Conservation (phyloP, 805 yeast species). For the Monosporozyma aquatica region DNA sequence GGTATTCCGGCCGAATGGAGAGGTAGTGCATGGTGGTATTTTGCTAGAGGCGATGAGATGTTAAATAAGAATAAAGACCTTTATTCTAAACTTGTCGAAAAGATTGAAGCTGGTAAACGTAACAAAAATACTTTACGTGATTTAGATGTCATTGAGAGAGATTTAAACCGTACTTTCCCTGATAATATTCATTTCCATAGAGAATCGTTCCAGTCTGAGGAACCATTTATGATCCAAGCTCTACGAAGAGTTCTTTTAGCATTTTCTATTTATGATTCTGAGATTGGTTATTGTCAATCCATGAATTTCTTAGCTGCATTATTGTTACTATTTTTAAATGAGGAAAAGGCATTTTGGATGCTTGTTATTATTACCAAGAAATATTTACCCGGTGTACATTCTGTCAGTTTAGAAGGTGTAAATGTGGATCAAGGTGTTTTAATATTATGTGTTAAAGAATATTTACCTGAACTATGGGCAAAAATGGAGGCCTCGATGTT, state of each 20-base stretch:
- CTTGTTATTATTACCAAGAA: conserved; percentile 78
- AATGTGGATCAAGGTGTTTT: conserved; percentile 90
- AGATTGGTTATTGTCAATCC: conserved; percentile 93
- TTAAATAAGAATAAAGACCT: conserved; percentile 64
- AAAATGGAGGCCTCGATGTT: conserved; percentile 31
- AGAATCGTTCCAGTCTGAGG: conserved; percentile 32
- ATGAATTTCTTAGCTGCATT: conserved; percentile 87
- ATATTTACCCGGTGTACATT: conserved; percentile 85
- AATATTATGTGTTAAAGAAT: conserved; percentile 75
- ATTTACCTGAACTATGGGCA: conserved; percentile 74
- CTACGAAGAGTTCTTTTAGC: conserved; percentile 74
- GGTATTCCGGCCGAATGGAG: conserved; percentile 98
- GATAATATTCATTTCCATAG: conserved; percentile 76
- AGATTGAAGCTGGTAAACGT: conserved; percentile 37
- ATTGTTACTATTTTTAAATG: conserved; percentile 74
- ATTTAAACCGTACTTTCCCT: conserved; percentile 88
- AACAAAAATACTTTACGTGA: conserved; percentile 39
- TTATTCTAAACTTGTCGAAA: conserved; percentile 59
- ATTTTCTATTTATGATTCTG: conserved; percentile 77
- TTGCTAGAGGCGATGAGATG: conserved; percentile 74
- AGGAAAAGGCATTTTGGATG: conserved; percentile 93
- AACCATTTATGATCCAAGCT: conserved; percentile 57
- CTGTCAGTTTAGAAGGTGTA: conserved; percentile 83
- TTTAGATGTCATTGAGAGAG: conserved; percentile 89
- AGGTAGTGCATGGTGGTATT: conserved; percentile 93